Percentiles rank a stretch among this genome's conserved stretches.
Conservation (phyloP, 1,284 basidiomycete genomes). For the Athelia sp. region DNA sequence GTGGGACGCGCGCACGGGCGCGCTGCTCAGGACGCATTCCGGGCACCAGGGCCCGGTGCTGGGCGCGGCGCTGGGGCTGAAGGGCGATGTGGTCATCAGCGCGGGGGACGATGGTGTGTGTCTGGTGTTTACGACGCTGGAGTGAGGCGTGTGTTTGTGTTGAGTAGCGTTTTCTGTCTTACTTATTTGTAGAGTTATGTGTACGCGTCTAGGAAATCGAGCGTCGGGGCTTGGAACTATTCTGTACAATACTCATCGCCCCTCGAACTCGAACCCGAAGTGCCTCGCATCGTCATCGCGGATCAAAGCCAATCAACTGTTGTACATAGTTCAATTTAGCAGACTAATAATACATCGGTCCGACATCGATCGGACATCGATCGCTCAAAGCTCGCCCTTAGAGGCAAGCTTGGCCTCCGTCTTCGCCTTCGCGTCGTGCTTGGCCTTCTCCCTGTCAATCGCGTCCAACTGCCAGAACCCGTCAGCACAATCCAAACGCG, state of each 20-base stretch:
- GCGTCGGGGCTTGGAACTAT: too few relatives aligned
- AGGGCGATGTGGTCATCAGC: slow-evolving; percentile 69
- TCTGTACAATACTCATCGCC: too few relatives aligned
- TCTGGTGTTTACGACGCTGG: slow-evolving; percentile 71
- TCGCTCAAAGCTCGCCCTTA: too few relatives aligned
- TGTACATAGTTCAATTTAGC: too few relatives aligned
- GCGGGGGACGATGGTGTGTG: slow-evolving; percentile 85
- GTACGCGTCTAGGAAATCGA: too few relatives aligned
- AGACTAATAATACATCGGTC: too few relatives aligned
- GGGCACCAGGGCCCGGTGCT: slow-evolving; percentile 86
- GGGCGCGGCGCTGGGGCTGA: slow-evolving; percentile 66
- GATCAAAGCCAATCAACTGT: neutral
- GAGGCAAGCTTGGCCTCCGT: neutral
- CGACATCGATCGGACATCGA: too few relatives aligned
- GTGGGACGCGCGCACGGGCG: slow-evolving; percentile 90
- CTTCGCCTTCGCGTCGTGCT: slow-evolving; percentile 31
- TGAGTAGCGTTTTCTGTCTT: too few relatives aligned
- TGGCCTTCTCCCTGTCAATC: slow-evolving; percentile 37
- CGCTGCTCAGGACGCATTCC: slow-evolving; percentile 72
- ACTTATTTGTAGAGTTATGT: too few relatives aligned
- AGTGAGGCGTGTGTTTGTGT: slow-evolving; percentile 23
- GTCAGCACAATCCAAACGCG: neutral
- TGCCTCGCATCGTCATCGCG: slow-evolving; percentile 14
- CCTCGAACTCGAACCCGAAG: too few relatives aligned
- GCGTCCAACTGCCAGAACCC: slow-evolving; percentile 29